phyloP scores from a whole-genome alignment of 805 yeast species.

The Debaryomyces hansenii region DNA sequence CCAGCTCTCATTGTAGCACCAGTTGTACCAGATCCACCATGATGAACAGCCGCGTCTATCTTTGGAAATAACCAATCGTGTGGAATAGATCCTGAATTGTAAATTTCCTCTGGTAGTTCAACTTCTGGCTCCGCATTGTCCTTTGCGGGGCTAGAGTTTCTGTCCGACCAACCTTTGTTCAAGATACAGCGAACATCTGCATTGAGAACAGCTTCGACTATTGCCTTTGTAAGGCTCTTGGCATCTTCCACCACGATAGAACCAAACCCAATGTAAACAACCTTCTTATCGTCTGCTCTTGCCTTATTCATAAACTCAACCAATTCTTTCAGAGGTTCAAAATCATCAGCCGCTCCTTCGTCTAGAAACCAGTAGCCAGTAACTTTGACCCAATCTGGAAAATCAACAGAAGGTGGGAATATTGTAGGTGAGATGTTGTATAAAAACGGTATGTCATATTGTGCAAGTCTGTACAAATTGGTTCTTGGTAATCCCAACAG shows the following conservation, averaged over 20 bases:
- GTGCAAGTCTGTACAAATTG: conserved; percentile 67
- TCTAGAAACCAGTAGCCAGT: conserved; percentile 96
- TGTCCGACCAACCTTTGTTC: conserved; percentile 94
- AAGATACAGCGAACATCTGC: conserved; percentile 85
- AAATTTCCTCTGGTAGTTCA: conserved; percentile 65
- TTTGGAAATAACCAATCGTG: conserved; percentile 94
- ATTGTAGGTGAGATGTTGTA: conserved; percentile 87
- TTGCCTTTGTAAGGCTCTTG: conserved; percentile 69
- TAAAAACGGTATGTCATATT: conserved; percentile 78
- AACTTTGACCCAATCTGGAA: conserved; percentile 92
- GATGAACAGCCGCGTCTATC: conserved; percentile 93
- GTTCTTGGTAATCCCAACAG: conserved; percentile 67
- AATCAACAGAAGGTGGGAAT: conserved; percentile 90
- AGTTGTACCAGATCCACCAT: conserved; percentile 96
- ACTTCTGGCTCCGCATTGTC: conserved; percentile 32
- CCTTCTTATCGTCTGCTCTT: conserved; percentile 54
- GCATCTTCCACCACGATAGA: conserved; percentile 91
- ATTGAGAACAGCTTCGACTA: conserved; percentile 72
- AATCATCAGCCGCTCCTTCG: conserved; percentile 51
- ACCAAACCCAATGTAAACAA: conserved; percentile 94
- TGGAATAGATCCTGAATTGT: conserved; percentile 71
- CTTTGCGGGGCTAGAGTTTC: conserved; percentile 43
- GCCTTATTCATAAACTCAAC: conserved; percentile 64
- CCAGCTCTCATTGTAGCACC: conserved; percentile 90
- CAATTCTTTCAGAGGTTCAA: conserved; percentile 61